Conservation (phyloP, 345 rosid species). For the Eucalyptus victrix region DNA sequence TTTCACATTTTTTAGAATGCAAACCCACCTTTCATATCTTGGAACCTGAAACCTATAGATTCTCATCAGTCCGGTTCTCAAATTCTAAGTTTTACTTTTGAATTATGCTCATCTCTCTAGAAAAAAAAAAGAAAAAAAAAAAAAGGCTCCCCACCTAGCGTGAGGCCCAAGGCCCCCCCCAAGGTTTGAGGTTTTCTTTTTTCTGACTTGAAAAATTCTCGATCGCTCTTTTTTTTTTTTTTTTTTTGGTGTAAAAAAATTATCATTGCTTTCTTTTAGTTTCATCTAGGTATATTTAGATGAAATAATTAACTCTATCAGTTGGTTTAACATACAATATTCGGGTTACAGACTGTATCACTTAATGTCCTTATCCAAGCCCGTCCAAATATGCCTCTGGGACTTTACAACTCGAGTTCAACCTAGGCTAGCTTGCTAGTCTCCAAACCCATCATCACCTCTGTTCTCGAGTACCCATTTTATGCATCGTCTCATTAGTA, state of each 20-base stretch:
- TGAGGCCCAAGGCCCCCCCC: no score
- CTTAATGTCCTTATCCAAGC: not conserved
- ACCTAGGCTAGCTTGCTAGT: not conserved
- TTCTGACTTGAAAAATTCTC: no score
- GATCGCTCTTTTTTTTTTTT: not conserved
- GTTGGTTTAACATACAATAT: not conserved
- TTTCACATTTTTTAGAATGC: fast-evolving
- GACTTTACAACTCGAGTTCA: not conserved
- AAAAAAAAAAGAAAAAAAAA: fast-evolving
- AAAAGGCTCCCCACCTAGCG: not conserved
- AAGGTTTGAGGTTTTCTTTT: no score
- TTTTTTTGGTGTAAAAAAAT: not conserved
- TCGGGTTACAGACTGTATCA: not conserved
- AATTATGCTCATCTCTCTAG: no score
- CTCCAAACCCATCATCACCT: not conserved
- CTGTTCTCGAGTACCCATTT: not conserved
- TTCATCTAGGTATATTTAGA: not conserved
- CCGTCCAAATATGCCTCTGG: not conserved
- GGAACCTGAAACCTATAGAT: fast-evolving
- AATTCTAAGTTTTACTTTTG: no score
- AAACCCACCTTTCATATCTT: no score
- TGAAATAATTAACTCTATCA: not conserved
- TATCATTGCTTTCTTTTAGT: not conserved
- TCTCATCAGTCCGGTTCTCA: fast-evolving
- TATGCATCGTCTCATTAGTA: not conserved